Base-by-base conservation (phyloP, 1,284 basidiomycete species). In the Trametes sp. region DNA sequence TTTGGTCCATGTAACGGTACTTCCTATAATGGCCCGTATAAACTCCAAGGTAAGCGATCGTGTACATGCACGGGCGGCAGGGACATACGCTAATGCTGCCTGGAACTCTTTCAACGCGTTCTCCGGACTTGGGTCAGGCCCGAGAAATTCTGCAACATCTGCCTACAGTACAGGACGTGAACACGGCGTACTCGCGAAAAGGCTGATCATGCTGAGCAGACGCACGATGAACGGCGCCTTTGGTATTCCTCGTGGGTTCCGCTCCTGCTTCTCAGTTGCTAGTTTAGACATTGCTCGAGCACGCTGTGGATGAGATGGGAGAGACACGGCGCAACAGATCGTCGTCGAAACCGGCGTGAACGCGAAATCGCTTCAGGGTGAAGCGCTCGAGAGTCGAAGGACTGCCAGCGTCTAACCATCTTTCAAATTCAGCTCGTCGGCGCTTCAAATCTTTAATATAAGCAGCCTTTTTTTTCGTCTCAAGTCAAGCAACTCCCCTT, bases 1-100 rank as follows among this genome's bases (percentile, higher is more conserved):
- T 96, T 36, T 88, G 81, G 72, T 98, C 97, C 97, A 99, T 98
- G 79, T 97, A 98, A 63, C 94, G 92, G 82, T 99, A 99, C 83
- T 99, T 98, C 66, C 96, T 98, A 38, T 33, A 8, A 19, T 26
- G 19, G 14, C 31, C 14, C 21, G 31, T 41, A 10, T n/a, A n/a
- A n/a, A n/a, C n/a, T 13, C 11, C 21, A n/a, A 36, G 44, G n/a
- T 46, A 2, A 49, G 29, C n/a, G 29, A 33, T 21, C 9, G 29
- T 29, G 26, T 16, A 23, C 33, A 21, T 16, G 23, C 19, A 9
- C 24, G 9, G 5, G 0, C 19, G 13, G 28, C 26, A 4, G 28
- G 58, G 24, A 76, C 88, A 76, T 81, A 97, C 95, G 95, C 93
- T 75, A 97, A 86, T 35, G 95, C 95, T 79, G 97, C 95, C 74